phyloP scores from a whole-genome alignment of 2,329 filamentous ascomycete species.

The Ambrosiella cleistominuta region DNA sequence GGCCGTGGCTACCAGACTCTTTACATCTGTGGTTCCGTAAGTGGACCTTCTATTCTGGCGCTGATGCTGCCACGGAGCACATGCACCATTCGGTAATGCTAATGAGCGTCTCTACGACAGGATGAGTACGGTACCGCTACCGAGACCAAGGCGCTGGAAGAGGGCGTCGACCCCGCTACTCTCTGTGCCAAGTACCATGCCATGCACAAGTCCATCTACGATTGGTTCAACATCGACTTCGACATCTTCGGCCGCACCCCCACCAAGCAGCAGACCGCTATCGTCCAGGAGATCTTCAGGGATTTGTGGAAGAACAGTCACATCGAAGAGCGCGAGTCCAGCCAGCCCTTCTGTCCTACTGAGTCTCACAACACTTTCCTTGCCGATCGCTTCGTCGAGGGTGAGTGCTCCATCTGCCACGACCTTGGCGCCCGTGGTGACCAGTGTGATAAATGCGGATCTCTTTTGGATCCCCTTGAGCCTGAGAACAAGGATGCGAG shows the following conservation, averaged over 20 bases:
- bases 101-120: slow-evolving; percentile 22
- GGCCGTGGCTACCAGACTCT: slow-evolving; percentile 63
- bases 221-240: slow-evolving; percentile 92
- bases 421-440: slow-evolving; percentile 56
- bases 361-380: slow-evolving; percentile 59
- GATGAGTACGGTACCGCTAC: slow-evolving; percentile 95
- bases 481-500: slow-evolving; percentile 22
- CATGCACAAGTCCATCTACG: slow-evolving; percentile 77
- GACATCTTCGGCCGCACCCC: slow-evolving; percentile 91
- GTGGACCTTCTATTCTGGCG: slow-evolving; percentile 1
- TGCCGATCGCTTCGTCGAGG: slow-evolving; percentile 74
- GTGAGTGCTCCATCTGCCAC: slow-evolving; percentile 56
- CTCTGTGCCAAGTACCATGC: slow-evolving; percentile 87
- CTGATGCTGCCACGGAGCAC: background rate
- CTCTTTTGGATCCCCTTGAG: slow-evolving; percentile 53
- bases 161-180: slow-evolving; percentile 62
- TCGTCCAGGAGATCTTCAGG: slow-evolving; percentile 79
- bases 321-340: slow-evolving; percentile 70
- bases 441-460: slow-evolving; percentile 60
- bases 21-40: slow-evolving; percentile 56
- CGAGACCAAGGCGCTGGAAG: slow-evolving; percentile 86
- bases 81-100: background rate
- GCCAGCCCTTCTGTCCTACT: slow-evolving; percentile 63
- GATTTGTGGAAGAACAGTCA: slow-evolving; percentile 80
- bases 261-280: slow-evolving; percentile 74